Conservation (phyloP, 805 yeast genomes). For the Monosporozyma siamensis region DNA sequence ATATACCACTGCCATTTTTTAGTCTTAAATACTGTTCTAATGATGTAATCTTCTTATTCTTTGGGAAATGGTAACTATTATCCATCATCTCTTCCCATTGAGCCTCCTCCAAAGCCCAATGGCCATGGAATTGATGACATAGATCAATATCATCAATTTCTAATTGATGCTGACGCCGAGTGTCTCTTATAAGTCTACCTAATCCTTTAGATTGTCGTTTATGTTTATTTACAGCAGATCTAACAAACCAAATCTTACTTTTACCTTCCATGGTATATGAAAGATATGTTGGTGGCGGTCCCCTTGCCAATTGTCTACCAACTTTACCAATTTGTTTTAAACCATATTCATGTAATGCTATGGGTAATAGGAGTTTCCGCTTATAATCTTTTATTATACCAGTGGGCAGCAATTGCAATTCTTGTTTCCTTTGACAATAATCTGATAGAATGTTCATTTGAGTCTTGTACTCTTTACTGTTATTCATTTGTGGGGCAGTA, state of each 20-base stretch:
- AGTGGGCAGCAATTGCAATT: constrained; percentile 10
- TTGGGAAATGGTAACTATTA: not conserved
- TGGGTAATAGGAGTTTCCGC: constrained; percentile 16
- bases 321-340: constrained; percentile 12
- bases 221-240: constrained; percentile 24
- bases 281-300: constrained; percentile 19
- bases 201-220: constrained; percentile 21
- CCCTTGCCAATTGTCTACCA: constrained; percentile 16
- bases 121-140: constrained; percentile 8
- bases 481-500: not conserved
- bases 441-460: constrained; percentile 12
- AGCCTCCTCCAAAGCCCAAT: constrained; percentile 27
- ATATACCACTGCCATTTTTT: not conserved
- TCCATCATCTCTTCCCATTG: constrained; percentile 21
- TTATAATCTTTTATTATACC: constrained; percentile 12
- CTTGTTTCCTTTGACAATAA: constrained; percentile 13
- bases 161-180: constrained; percentile 16
- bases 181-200: constrained; percentile 15
- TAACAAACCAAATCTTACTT: constrained; percentile 24
- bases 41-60: not conserved
- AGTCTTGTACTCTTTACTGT: not conserved
- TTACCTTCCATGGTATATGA: constrained; percentile 21
- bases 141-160: constrained; percentile 12
- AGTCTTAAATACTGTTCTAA: not conserved
- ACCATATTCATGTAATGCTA: constrained; percentile 22